Evolutionary conservation across 2,329 filamentous ascomycete genomes (phyloP).

Genomic region (Curvularia hawaiiensis): DNA sequence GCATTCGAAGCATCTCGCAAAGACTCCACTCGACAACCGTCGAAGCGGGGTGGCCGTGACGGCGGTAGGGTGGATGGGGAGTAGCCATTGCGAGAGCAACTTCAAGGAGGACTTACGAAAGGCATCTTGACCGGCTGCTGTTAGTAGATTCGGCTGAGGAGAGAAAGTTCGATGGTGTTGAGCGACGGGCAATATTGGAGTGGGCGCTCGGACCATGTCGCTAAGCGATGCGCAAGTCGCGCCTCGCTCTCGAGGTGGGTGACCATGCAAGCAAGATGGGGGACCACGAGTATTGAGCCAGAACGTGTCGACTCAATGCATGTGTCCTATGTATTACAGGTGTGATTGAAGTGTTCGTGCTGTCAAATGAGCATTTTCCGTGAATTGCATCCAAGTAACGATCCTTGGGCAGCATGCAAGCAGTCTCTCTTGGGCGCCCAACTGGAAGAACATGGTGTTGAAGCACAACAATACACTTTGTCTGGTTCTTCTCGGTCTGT

Average conservation of each 20-base stretch:
- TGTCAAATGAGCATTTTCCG: too few relatives aligned
- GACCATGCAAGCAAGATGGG: constrained; percentile 13
- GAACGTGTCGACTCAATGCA: neutral
- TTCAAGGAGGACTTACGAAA: constrained; percentile 52
- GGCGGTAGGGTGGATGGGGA: constrained; percentile 16
- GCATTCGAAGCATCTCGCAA: constrained; percentile 91
- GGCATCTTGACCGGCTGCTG: constrained; percentile 50
- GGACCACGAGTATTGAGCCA: constrained; percentile 7
- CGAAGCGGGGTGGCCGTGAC: constrained; percentile 36
- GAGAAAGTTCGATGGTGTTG: constrained; percentile 29
- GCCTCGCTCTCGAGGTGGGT: constrained; percentile 14
- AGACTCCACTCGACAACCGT: constrained; percentile 44
- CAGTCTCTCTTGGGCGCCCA: neutral
- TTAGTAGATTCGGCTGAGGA: constrained; percentile 34
- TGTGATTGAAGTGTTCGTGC: neutral
- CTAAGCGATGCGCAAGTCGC: constrained; percentile 23
- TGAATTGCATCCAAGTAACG: neutral
- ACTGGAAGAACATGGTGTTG: neutral
- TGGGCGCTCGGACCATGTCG: constrained; percentile 16
- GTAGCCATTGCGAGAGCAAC: constrained; percentile 15
- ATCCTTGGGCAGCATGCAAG: neutral
- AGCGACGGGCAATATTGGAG: constrained; percentile 11
- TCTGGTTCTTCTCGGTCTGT: neutral
- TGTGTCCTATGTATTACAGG: too few relatives aligned
- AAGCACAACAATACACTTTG: neutral